Percentiles rank a stretch among this genome's conserved stretches.
Evolutionary conservation across 139 green algal species (phyloP).

Genomic region (Auxenochlorella protothecoides): DNA sequence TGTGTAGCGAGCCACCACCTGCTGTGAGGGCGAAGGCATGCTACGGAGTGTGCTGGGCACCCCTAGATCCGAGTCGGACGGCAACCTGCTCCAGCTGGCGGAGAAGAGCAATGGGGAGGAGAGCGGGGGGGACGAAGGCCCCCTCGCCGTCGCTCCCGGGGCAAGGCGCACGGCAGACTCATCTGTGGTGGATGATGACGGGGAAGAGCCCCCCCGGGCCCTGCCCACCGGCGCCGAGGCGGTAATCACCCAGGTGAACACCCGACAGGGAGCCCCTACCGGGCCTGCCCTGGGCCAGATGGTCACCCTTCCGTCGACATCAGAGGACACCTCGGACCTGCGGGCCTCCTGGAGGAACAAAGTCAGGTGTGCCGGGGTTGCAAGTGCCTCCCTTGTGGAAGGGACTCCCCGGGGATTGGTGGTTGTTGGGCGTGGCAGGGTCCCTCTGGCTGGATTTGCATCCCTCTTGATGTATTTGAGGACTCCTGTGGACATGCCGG

Average conservation of each 20-base stretch:
- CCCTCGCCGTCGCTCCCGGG: background rate
- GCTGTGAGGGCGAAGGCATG: background rate
- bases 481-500: background rate
- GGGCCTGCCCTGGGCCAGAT: background rate
- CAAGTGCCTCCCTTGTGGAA: too few relatives aligned
- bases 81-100: slow-evolving; percentile 13
- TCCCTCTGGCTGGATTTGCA: too few relatives aligned
- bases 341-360: slow-evolving; percentile 20
- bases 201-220: background rate
- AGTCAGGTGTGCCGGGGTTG: slow-evolving; percentile 3
- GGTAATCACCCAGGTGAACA: slow-evolving; percentile 17
- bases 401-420: too few relatives aligned
- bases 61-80: background rate
- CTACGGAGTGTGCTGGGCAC: background rate
- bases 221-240: background rate
- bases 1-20: too few relatives aligned
- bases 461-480: too few relatives aligned
- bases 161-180: background rate
- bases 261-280: background rate
- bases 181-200: background rate
- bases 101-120: slow-evolving; percentile 1
- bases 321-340: slow-evolving; percentile 5
- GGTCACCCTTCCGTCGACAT: background rate
- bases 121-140: background rate
- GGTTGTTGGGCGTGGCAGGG: too few relatives aligned